Percentiles rank a stretch among this genome's conserved stretches.
These are phyloP conservation scores for Fusarium sp. DNA, from an alignment of 2,329 filamentous ascomycete species.

Conservation along the genomic window DNA sequence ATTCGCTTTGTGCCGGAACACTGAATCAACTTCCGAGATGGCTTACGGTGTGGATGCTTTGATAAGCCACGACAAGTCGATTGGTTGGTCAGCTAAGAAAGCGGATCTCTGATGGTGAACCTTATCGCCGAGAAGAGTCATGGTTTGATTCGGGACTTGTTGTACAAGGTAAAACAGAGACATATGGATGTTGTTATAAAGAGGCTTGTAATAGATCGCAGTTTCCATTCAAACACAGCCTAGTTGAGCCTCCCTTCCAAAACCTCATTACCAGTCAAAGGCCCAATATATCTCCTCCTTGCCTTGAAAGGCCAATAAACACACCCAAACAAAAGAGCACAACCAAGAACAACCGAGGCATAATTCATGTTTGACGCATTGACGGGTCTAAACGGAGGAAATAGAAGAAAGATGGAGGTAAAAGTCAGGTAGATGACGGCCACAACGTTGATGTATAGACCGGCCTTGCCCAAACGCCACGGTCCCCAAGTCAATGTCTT, in stretches of 20 bases:
- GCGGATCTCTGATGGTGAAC: not conserved
- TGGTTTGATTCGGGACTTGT: not conserved
- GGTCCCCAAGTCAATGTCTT: slow-evolving; percentile 30
- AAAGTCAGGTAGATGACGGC: slow-evolving; percentile 22
- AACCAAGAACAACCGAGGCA: slow-evolving; percentile 25
- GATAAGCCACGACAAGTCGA: not conserved
- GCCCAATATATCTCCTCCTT: slow-evolving; percentile 28
- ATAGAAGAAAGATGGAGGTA: slow-evolving; percentile 29
- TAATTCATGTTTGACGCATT: slow-evolving; percentile 38
- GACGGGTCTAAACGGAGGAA: slow-evolving; percentile 32
- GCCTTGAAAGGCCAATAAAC: slow-evolving; percentile 34
- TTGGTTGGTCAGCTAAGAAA: not conserved
- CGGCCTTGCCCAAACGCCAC: slow-evolving; percentile 26
- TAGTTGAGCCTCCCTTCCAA: not conserved
- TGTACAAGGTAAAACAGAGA: too few relatives aligned
- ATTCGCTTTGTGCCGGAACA: not conserved
- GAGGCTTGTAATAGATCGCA: too few relatives aligned
- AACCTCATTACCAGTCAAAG: not conserved
- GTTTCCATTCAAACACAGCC: not conserved
- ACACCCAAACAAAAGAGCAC: slow-evolving; percentile 26
- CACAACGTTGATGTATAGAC: slow-evolving; percentile 22
- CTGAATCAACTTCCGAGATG: not conserved
- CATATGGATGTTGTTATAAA: too few relatives aligned
- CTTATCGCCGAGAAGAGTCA: not conserved
- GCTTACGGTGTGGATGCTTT: not conserved